Evolutionary conservation across 495 filamentous ascomycete genomes (phyloP).

Genomic region (Tuber umbilicatum): DNA sequence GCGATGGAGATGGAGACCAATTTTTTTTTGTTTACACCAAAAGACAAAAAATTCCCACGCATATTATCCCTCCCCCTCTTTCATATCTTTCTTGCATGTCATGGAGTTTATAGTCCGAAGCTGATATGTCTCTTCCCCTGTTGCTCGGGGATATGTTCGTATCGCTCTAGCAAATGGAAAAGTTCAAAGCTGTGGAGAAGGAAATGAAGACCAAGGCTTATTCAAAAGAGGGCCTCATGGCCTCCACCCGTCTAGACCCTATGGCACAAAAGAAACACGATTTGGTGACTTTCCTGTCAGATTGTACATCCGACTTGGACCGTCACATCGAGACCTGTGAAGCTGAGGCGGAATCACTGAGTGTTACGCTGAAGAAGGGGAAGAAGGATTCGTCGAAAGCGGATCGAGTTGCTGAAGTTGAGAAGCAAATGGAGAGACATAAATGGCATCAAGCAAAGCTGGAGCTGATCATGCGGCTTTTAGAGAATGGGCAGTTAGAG

Average conservation of each 20-base stretch:
- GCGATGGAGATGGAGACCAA: constrained; percentile 7
- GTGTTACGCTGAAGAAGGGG: constrained; percentile 85
- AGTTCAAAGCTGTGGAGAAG: constrained; percentile 99
- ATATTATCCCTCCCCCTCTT: constrained; percentile 35
- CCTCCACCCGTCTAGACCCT: constrained; percentile 86
- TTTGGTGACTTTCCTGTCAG: constrained; percentile 70
- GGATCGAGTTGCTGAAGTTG: constrained; percentile 79
- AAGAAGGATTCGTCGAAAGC: constrained; percentile 76
- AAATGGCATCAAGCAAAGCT: constrained; percentile 94
- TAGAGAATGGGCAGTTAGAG: constrained; percentile 90
- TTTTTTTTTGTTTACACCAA: constrained; percentile 31
- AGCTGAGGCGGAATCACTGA: constrained; percentile 79
- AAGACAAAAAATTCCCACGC: constrained; percentile 18
- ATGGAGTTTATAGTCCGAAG: constrained; percentile 40
- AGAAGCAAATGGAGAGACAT: constrained; percentile 77
- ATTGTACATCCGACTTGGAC: constrained; percentile 87
- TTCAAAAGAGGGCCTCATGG: constrained; percentile 90
- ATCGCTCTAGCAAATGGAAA: constrained; percentile 85
- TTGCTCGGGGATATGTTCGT: constrained; percentile 39
- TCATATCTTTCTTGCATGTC: constrained; percentile 28
- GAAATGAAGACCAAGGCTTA: constrained; percentile 99
- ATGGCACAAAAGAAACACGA: constrained; percentile 90
- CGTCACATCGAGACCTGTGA: constrained; percentile 86
- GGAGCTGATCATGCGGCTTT: constrained; percentile 77
- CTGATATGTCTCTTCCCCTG: constrained; percentile 38